phyloP scores from a whole-genome alignment of 2,329 filamentous ascomycete species.

The Trichoderma sp. region DNA sequence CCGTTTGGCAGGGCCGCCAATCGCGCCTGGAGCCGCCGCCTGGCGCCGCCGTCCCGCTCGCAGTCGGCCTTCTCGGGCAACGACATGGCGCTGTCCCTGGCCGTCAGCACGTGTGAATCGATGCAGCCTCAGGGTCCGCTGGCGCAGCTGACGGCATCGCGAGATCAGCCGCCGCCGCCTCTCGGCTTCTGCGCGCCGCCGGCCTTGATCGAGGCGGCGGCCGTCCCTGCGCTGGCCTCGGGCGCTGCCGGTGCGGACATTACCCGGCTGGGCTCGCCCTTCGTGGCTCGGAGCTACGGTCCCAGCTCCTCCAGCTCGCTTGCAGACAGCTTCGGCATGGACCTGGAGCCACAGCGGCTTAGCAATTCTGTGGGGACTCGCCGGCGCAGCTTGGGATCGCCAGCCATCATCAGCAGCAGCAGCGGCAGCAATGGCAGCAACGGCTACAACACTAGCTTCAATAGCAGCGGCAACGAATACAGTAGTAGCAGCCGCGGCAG shows the following conservation, averaged over 20 bases:
- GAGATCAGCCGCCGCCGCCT: slow-evolving; percentile 29
- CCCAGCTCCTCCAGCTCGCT: slow-evolving; percentile 59
- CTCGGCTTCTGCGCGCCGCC: slow-evolving; percentile 6
- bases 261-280: slow-evolving; percentile 54
- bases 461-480: slow-evolving; percentile 45
- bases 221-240: slow-evolving; percentile 1
- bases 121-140: slow-evolving; percentile 66
- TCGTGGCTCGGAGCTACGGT: slow-evolving; percentile 61
- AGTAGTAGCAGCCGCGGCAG: slow-evolving; percentile 36
- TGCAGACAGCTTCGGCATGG: slow-evolving; percentile 40
- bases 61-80: slow-evolving; percentile 57
- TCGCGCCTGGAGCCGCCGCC: slow-evolving; percentile 52
- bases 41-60: slow-evolving; percentile 50
- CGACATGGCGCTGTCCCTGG: slow-evolving; percentile 65
- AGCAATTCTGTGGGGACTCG: slow-evolving; percentile 53
- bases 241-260: slow-evolving; percentile 2
- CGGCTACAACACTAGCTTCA: too few species aligned
- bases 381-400: slow-evolving; percentile 55
- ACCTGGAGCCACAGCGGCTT: slow-evolving; percentile 43
- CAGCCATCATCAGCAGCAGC: slow-evolving; percentile 49
- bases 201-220: background rate
- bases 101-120: slow-evolving; percentile 62
- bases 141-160: slow-evolving; percentile 58
- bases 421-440: slow-evolving; percentile 52
- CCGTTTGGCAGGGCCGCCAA: slow-evolving; percentile 56